Percentiles rank a stretch among this genome's conserved stretches.
These are phyloP conservation scores for Pythium sukuiense DNA, from an alignment of 352 stramenopile species.

Conservation along the genomic window DNA sequence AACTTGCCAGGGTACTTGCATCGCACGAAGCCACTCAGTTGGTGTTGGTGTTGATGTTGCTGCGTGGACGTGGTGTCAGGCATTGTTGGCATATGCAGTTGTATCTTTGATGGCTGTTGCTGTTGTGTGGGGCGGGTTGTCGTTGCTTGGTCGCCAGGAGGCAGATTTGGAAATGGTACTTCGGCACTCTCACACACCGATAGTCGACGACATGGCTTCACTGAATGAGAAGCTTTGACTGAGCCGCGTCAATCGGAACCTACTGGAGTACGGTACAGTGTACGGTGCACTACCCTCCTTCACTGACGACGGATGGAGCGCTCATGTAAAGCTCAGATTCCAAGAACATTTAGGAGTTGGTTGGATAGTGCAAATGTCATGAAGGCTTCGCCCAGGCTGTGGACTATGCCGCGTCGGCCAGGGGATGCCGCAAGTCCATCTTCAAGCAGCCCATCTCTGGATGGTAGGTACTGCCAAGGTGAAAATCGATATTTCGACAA, in stretches of 20 bases:
- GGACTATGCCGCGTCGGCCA: not conserved
- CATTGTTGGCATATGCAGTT: not conserved
- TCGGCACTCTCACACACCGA: not conserved
- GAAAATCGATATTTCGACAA: too few species aligned
- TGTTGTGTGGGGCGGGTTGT: not conserved
- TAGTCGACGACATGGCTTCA: not conserved
- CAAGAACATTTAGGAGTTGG: not conserved
- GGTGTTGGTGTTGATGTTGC: not conserved
- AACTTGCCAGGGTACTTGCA: not conserved
- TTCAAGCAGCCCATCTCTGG: not conserved
- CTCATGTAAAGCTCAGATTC: too few species aligned
- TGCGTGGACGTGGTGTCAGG: not conserved
- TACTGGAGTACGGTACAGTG: too few species aligned
- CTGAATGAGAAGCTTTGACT: too few species aligned
- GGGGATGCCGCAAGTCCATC: not conserved
- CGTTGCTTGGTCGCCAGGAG: not conserved
- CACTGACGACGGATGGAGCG: too few species aligned
- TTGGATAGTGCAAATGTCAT: not conserved
- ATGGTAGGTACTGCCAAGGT: not conserved
- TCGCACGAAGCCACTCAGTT: not conserved
- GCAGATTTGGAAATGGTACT: not conserved
- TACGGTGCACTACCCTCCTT: too few species aligned
- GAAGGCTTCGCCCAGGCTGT: not conserved
- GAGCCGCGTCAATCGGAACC: too few species aligned
- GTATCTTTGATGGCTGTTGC: not conserved